A percentile compares a stretch with the other conserved stretches of the same genome.
phyloP scores from a whole-genome alignment of 2,329 filamentous ascomycete species.

The Cylindrodendrum hubeiense region DNA sequence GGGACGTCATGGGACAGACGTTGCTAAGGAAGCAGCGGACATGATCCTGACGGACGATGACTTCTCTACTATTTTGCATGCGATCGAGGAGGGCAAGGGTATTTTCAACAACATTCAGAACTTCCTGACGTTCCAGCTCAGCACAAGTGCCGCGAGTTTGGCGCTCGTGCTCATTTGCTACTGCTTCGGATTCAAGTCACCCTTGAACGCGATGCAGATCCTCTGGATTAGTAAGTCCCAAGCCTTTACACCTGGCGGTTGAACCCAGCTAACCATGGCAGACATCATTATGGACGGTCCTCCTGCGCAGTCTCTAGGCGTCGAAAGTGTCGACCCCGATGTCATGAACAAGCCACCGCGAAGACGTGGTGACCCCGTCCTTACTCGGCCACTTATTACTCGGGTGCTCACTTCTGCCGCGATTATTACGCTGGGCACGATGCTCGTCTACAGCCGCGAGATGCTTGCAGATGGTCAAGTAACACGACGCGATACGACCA shows the following conservation, averaged over 20 bases:
- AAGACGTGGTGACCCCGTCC: conserved; percentile 86
- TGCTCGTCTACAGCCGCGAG: conserved; percentile 91
- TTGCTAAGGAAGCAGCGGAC: conserved; percentile 95
- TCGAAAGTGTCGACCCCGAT: conserved; percentile 93
- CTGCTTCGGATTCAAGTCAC: conserved; percentile 92
- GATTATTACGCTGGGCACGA: conserved; percentile 93
- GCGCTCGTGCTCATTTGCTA: conserved; percentile 94
- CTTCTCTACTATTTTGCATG: conserved; percentile 90
- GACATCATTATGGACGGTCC: conserved; percentile 99
- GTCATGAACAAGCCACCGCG: conserved; percentile 93
- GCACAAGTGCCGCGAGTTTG: conserved; percentile 93
- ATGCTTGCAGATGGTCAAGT: conserved; percentile 88
- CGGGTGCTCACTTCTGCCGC: conserved; percentile 89
- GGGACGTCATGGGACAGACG: conserved; percentile 94
- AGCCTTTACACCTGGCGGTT: not conserved
- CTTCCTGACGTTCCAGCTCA: conserved; percentile 98
- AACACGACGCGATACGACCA: conserved; percentile 94
- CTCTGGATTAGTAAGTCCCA: conserved; percentile 92
- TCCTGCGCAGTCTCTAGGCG: conserved; percentile 94
- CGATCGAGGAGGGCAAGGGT: conserved; percentile 98
- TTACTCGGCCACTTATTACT: conserved; percentile 85
- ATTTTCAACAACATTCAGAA: conserved; percentile 99
- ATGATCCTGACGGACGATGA: conserved; percentile 94
- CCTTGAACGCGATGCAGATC: conserved; percentile 99
- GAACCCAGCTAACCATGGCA: conserved; percentile 53